These are phyloP conservation scores for Tetrahymena malaccensis DNA, from an alignment of 73 alveolate species.

Conservation along the genomic window DNA sequence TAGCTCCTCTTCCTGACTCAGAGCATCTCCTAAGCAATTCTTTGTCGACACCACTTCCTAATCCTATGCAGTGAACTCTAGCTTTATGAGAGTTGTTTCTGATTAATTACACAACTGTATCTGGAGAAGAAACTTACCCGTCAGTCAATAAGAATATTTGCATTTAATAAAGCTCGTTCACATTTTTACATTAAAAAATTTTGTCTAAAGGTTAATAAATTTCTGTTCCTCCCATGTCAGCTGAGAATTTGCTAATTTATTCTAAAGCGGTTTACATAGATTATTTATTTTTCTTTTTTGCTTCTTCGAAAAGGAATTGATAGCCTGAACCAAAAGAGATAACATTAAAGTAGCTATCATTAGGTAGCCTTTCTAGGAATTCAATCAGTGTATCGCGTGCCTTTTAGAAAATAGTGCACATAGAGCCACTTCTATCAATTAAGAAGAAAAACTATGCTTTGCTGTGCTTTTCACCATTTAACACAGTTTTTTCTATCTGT, in stretches of 20 bases:
- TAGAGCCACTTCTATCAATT: slow-evolving; percentile 79
- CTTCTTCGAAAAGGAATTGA: background rate
- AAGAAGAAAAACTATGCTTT: slow-evolving; percentile 51
- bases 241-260: slow-evolving; percentile 46
- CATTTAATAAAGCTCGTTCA: background rate
- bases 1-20: background rate
- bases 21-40: background rate
- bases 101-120: background rate
- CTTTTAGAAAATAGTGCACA: slow-evolving; percentile 54
- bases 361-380: slow-evolving; percentile 66
- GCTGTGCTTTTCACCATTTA: background rate
- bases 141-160: background rate
- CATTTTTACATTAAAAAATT: background rate
- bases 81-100: background rate
- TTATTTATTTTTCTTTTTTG: slow-evolving; percentile 27
- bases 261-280: slow-evolving; percentile 46
- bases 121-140: background rate
- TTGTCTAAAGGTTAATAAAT: slow-evolving; percentile 1
- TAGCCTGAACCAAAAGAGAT: slow-evolving; percentile 54
- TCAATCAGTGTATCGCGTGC: slow-evolving; percentile 53
- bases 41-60: background rate
- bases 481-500: background rate
- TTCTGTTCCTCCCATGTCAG: slow-evolving; percentile 90
- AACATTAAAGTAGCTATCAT: slow-evolving; percentile 54
- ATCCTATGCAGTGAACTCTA: background rate